These are phyloP conservation scores for Erodium texanum DNA, from an alignment of 441 rosid species.

Conservation along the genomic window DNA sequence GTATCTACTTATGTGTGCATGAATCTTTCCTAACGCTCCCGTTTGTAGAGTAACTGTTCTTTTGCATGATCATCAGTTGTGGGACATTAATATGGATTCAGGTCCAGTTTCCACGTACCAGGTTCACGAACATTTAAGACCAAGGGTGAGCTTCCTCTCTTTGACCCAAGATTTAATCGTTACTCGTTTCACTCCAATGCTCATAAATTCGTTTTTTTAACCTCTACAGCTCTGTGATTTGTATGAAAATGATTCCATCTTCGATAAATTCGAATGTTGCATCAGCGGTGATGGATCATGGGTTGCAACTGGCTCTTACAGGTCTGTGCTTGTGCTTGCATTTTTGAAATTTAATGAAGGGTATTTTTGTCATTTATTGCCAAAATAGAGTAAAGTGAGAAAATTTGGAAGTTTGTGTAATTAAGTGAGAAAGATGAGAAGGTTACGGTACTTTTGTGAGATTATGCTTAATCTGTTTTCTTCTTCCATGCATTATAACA, in stretches of 20 bases:
- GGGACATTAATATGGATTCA: constrained; percentile 98
- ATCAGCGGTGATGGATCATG: constrained; percentile 82
- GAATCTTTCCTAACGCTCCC: neutral
- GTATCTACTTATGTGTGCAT: neutral
- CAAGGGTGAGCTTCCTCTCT: constrained; percentile 42
- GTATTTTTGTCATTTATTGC: no score
- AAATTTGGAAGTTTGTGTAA: no score
- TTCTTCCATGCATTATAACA: constrained; percentile 7
- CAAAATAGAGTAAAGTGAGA: no score
- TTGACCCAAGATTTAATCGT: constrained; percentile 9
- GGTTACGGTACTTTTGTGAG: no score
- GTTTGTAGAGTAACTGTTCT: constrained; percentile 5
- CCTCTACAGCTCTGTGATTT: constrained; percentile 72
- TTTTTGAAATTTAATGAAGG: no score
- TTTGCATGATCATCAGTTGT: constrained; percentile 42
- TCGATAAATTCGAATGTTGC: constrained; percentile 94
- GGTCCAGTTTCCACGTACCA: constrained; percentile 89
- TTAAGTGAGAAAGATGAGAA: no score
- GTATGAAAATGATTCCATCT: constrained; percentile 72
- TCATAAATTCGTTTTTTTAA: constrained; percentile 7
- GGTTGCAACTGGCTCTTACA: constrained; percentile 92
- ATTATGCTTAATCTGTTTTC: neutral
- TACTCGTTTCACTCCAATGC: constrained; percentile 5
- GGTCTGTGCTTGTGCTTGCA: constrained; percentile 32
- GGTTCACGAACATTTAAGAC: constrained; percentile 87